phyloP scores from a whole-genome alignment of 2,329 filamentous ascomycete species.

The Trichophyton verrucosum region DNA sequence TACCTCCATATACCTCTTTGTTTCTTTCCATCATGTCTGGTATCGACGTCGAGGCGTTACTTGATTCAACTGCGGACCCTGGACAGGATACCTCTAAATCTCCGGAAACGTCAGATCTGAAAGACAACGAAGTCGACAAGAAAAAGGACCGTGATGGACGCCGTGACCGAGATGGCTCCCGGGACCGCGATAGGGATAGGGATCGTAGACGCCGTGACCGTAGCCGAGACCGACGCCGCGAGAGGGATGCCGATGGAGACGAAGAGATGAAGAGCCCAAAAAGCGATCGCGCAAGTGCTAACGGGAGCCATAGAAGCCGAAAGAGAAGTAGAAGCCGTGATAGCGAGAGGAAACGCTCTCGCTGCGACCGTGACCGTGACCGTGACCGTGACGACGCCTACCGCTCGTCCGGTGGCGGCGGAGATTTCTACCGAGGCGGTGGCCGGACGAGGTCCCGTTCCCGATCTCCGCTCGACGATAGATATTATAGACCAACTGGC shows the following conservation, averaged over 20 bases:
- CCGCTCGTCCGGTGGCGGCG: constrained; percentile 39
- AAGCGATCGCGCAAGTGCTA: constrained; percentile 61
- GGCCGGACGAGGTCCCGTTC: constrained; percentile 57
- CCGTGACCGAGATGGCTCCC: constrained; percentile 45
- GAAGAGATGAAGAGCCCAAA: constrained; percentile 52
- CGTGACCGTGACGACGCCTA: constrained; percentile 42
- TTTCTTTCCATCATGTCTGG: constrained; percentile 46
- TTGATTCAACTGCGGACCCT: constrained; percentile 68
- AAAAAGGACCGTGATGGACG: constrained; percentile 42
- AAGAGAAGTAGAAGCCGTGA: constrained; percentile 68
- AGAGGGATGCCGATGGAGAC: constrained; percentile 44
- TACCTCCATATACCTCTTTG: constrained; percentile 18
- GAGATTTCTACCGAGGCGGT: constrained; percentile 59
- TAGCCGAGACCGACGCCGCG: constrained; percentile 35
- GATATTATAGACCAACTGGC: constrained; percentile 41
- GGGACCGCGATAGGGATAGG: constrained; percentile 43
- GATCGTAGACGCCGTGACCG: constrained; percentile 46
- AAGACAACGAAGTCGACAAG: constrained; percentile 47
- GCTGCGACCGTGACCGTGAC: constrained; percentile 50
- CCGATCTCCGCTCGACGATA: constrained; percentile 54
- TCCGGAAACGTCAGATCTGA: constrained; percentile 30
- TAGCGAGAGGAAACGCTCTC: constrained; percentile 60
- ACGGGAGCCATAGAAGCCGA: constrained; percentile 63
- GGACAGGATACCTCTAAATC: constrained; percentile 16
- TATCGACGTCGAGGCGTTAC: constrained; percentile 76